Conservation (phyloP, 805 yeast species). For the Schwanniomyces occidentalis region DNA sequence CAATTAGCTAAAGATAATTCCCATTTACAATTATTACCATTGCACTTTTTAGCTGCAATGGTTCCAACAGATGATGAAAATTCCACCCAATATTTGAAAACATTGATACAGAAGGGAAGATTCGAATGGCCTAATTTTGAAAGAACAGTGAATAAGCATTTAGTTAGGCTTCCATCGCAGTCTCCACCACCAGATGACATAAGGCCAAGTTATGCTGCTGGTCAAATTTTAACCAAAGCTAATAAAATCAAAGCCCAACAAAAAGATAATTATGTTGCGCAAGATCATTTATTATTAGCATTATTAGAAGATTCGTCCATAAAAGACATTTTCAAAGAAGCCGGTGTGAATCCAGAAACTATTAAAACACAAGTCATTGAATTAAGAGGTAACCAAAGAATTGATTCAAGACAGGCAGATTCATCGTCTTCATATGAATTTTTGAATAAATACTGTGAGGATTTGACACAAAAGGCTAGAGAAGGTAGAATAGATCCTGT, state of each 20-base stretch:
- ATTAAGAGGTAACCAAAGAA: conserved; percentile 86
- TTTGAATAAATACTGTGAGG: conserved; percentile 85
- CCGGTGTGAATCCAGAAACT: conserved; percentile 64
- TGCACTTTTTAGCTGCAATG: conserved; percentile 91
- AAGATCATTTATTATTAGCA: conserved; percentile 88
- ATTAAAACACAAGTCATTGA: conserved; percentile 75
- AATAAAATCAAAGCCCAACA: conserved; percentile 79
- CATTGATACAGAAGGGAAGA: conserved; percentile 80
- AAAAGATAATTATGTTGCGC: conserved; percentile 89
- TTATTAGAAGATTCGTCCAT: conserved; percentile 76
- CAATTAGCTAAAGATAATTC: conserved; percentile 81
- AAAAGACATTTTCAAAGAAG: conserved; percentile 70
- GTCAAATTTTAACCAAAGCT: conserved; percentile 73
- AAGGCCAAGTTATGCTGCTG: conserved; percentile 72
- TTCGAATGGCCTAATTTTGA: conserved; percentile 83
- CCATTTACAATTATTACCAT: conserved; percentile 81
- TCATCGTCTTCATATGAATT: conserved; percentile 84
- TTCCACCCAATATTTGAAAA: conserved; percentile 63
- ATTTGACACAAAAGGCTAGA: conserved; percentile 89
- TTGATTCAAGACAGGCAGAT: conserved; percentile 93
- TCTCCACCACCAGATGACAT: conserved; percentile 85
- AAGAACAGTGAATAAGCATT: conserved; percentile 73
- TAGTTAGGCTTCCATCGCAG: conserved; percentile 86
- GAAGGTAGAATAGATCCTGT: conserved; percentile 97
- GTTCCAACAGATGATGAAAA: conserved; percentile 57